Evolutionary conservation across 306 rosid genomes (phyloP).

Genomic region (Pachyrhizus erosus): DNA sequence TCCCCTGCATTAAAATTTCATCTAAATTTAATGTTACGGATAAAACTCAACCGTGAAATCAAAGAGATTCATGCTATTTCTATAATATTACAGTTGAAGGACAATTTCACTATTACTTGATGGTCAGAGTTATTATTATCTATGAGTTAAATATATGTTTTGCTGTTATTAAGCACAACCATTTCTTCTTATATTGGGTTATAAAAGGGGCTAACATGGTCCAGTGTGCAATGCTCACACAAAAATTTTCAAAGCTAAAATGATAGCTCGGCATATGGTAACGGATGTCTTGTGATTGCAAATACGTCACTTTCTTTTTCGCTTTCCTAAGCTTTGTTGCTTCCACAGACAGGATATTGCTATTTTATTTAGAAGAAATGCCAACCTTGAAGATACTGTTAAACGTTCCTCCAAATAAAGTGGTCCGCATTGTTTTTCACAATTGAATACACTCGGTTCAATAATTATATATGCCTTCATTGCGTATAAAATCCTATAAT

Average conservation of each 20-base stretch:
- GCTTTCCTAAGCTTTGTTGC: background rate
- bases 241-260: background rate
- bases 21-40: background rate
- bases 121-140: background rate
- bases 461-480: background rate
- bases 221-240: background rate
- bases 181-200: background rate
- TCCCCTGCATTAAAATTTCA: background rate
- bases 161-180: background rate
- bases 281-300: background rate
- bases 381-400: conserved; percentile 3
- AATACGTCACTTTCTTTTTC: conserved; percentile 1
- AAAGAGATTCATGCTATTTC: background rate
- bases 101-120: background rate
- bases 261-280: background rate
- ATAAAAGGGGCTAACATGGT: background rate
- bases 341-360: background rate
- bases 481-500: background rate
- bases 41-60: background rate
- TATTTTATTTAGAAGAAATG: conserved; percentile 4
- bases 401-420: background rate
- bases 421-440: background rate
- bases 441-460: background rate
- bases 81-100: background rate
- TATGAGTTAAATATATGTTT: background rate